Base-by-base conservation (phyloP, 2,329 filamentous ascomycete species). In the Mycocentrospora acerina region DNA sequence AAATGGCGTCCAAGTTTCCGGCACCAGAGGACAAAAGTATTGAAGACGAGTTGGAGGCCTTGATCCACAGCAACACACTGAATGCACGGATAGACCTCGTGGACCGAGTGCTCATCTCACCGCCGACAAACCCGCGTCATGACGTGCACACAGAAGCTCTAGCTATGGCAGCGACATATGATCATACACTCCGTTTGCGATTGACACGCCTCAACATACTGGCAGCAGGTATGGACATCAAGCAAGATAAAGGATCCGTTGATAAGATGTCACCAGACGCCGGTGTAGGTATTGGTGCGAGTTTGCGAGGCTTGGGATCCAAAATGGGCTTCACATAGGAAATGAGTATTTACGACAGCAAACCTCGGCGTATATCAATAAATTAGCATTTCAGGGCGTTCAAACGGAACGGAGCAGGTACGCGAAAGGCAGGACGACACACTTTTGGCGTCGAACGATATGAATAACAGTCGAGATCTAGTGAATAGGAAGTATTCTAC, bases 31-130 rank as follows among this genome's bases (percentile, higher is more conserved):
- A 46, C 28, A 27, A 43, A 2, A 52, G 51, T 29, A 82, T 91
- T 31, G 83, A 90, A 55, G 71, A 76, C 16, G 93, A 98, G 67
- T 74, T 97, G 22, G 78, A 86, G 18, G 64, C 68, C 1, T 86
- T 97, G 81, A 96, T 98, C 55, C 76, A 83, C 35, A 73, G 76
- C 10, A 82, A 83, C 7, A 76, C 76, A 1, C 72, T 98, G 9
- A 77, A 90, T 50, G 90, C 89, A 7, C 80, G 89, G 18, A 85
- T 98, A 43, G 90, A 98, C 62, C 79, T 87, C 0, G 88, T 94
- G 42, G 86, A 93, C 54, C 79, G 81, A 67, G 73, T 94, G 2
- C 79, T 97, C 4, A 80, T 90, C 9, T 85, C 86, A 1, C 81
- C 85, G 6, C 78, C 83, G 16, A 77, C 74, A 9, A 79, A 91